phyloP scores from a whole-genome alignment of 371 early-diverging fungal species.

The Mucor mucedo region DNA sequence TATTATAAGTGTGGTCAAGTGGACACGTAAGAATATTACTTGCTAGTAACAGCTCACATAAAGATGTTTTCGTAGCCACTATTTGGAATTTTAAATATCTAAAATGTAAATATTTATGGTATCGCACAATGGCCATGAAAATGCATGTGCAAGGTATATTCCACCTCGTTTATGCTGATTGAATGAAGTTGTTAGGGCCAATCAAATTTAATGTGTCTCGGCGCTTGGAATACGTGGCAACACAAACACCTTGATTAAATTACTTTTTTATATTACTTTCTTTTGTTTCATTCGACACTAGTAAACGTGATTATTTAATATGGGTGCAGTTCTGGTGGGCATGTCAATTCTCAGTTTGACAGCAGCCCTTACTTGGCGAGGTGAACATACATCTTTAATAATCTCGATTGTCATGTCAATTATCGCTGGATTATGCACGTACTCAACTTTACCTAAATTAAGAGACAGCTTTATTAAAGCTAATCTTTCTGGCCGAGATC shows the following conservation, averaged over 20 bases:
- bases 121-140: no score
- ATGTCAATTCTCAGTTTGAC: conserved; percentile 12
- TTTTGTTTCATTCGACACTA: background rate
- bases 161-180: no score
- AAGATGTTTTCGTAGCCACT: no score
- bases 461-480: conserved; percentile 68
- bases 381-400: conserved; percentile 66
- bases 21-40: no score
- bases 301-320: background rate
- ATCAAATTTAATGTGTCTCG: no score
- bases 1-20: no score
- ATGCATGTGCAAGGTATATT: no score
- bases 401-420: conserved; percentile 69
- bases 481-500: conserved; percentile 81
- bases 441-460: conserved; percentile 63
- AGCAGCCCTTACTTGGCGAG: conserved; percentile 6
- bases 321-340: conserved; percentile 11
- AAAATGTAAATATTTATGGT: no score
- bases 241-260: background rate
- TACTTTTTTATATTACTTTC: background rate
- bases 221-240: background rate
- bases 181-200: no score
- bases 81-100: no score
- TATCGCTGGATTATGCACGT: conserved; percentile 68
- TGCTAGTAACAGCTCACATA: no score